Conservation (phyloP, 2,329 filamentous ascomycete species). For the Alternaria postmessia region DNA sequence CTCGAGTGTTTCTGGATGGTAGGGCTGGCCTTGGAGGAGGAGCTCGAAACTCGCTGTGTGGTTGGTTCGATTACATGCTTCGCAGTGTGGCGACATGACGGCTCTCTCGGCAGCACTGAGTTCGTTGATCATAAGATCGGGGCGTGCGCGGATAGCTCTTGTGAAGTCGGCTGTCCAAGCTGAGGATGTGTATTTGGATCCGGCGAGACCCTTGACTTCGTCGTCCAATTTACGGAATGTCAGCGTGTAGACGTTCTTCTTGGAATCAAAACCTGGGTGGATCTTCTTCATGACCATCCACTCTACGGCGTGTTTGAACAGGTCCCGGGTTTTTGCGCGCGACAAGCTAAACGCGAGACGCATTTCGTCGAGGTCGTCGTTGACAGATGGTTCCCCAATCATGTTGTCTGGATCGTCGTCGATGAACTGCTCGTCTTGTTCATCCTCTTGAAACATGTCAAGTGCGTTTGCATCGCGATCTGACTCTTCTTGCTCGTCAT, state of each 20-base stretch:
- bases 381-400: constrained; percentile 55
- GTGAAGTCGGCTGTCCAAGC: constrained; percentile 74
- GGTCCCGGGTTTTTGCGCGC: constrained; percentile 72
- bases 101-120: constrained; percentile 20
- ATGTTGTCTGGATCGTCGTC: constrained; percentile 65
- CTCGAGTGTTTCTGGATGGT: constrained; percentile 70
- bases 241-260: constrained; percentile 70
- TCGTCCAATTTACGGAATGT: constrained; percentile 77
- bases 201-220: constrained; percentile 72
- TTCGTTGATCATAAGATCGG: constrained; percentile 59
- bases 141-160: constrained; percentile 70
- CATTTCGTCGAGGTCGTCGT: constrained; percentile 61
- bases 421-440: constrained; percentile 71
- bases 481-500: constrained; percentile 31
- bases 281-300: constrained; percentile 85
- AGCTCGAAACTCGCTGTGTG: constrained; percentile 74
- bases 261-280: constrained; percentile 71
- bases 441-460: constrained; percentile 61
- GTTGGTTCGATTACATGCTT: constrained; percentile 73
- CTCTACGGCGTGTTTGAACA: constrained; percentile 77
- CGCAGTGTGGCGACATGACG: constrained; percentile 58
- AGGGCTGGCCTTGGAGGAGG: constrained; percentile 70
- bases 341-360: constrained; percentile 76
- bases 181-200: constrained; percentile 75
- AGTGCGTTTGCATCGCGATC: constrained; percentile 42